phyloP scores from a whole-genome alignment of 1,284 basidiomycete genomes.

The Pyrrhoderma lamaoense region DNA sequence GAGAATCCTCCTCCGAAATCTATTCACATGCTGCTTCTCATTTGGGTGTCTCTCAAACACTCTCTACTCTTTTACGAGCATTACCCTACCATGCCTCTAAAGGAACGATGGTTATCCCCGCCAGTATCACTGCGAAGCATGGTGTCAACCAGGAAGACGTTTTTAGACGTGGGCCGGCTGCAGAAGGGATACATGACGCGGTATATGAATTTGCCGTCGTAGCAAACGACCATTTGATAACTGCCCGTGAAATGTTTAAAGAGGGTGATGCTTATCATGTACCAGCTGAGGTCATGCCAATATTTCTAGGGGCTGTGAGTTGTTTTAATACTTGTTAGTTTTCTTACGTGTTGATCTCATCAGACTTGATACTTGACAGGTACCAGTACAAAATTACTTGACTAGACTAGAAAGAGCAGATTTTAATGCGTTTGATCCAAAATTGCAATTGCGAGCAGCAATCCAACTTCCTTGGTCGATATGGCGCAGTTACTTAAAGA shows the following conservation, averaged over 20 bases:
- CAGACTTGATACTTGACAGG: constrained; percentile 34
- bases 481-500: constrained; percentile 66
- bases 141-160: constrained; percentile 84
- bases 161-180: constrained; percentile 61
- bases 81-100: constrained; percentile 71
- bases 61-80: constrained; percentile 67
- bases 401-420: constrained; percentile 66
- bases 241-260: constrained; percentile 73
- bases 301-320: constrained; percentile 76
- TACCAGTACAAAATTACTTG: constrained; percentile 72
- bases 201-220: constrained; percentile 86
- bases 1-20: constrained; percentile 50
- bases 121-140: constrained; percentile 76
- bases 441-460: constrained; percentile 74
- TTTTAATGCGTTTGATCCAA: constrained; percentile 78
- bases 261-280: constrained; percentile 46
- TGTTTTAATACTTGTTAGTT: constrained; percentile 19
- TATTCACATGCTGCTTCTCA: constrained; percentile 78
- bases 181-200: constrained; percentile 62
- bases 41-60: constrained; percentile 64
- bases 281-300: constrained; percentile 60
- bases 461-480: constrained; percentile 73
- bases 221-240: constrained; percentile 87
- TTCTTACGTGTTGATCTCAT: constrained; percentile 13
- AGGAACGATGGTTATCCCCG: constrained; percentile 74